Conservation (phyloP, 1,139 yeast genomes). For the Geotrichum siamense region DNA sequence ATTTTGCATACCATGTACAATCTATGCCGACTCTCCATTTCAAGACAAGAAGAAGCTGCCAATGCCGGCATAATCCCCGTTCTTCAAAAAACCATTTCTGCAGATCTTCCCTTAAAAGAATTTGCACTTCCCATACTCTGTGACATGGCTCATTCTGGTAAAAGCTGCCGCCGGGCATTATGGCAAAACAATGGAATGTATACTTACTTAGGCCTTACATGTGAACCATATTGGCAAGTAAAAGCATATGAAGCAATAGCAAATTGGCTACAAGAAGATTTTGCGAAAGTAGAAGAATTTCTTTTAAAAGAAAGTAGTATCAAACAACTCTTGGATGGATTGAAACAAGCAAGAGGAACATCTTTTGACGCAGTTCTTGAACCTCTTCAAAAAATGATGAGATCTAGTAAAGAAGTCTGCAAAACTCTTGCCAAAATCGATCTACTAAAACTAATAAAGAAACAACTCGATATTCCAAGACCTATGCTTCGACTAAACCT, state of each 20-base stretch:
- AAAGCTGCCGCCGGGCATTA: conserved; percentile 38
- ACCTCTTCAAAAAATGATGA: conserved; percentile 23
- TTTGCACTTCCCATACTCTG: conserved; percentile 57
- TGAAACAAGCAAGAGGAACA: conserved; percentile 21
- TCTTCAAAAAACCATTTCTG: conserved; percentile 42
- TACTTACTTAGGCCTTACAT: conserved; percentile 43
- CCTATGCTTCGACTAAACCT: conserved; percentile 24
- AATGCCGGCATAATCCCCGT: conserved; percentile 48
- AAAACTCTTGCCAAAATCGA: conserved; percentile 18
- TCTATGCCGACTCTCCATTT: conserved; percentile 51
- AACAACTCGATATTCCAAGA: conserved; percentile 20
- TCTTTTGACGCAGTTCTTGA: conserved; percentile 23
- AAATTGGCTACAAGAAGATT: conserved; percentile 34
- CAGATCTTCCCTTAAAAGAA: conserved; percentile 50
- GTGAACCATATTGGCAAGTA: conserved; percentile 65
- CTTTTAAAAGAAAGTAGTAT: conserved; percentile 20
- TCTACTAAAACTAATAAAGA: conserved; percentile 20
- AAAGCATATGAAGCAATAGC: conserved; percentile 55
- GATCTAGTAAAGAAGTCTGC: conserved; percentile 22
- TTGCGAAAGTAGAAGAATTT: conserved; percentile 26
- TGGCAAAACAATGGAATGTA: conserved; percentile 41
- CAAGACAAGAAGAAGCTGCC: conserved; percentile 48
- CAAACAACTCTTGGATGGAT: conserved; percentile 21
- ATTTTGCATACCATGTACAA: conserved; percentile 39
- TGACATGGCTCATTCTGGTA: conserved; percentile 51